These are phyloP conservation scores for Quercus tomentella DNA, from an alignment of 331 rosid species.

Conservation along the genomic window DNA sequence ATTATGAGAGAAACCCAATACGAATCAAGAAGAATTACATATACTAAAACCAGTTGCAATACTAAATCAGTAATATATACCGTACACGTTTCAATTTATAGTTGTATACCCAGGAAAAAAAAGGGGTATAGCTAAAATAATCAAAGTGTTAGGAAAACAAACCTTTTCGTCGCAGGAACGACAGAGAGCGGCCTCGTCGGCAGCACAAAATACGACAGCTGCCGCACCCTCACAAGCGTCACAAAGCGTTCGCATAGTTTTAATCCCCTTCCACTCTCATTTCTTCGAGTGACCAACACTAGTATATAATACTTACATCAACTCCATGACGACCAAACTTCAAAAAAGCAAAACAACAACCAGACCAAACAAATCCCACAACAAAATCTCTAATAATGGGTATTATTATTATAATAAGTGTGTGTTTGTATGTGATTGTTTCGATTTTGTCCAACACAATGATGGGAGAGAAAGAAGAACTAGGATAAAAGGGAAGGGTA, in stretches of 20 bases:
- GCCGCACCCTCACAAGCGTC: constrained; percentile 98
- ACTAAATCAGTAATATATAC: background rate
- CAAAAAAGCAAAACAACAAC: background rate
- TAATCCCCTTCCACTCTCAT: constrained; percentile 54
- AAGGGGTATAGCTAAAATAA: background rate
- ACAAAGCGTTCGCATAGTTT: constrained; percentile 92
- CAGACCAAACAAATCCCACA: background rate
- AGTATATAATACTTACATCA: background rate
- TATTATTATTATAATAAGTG: too few species aligned
- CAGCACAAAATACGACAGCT: constrained; percentile 95
- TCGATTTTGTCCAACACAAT: constrained; percentile 21
- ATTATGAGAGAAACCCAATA: background rate
- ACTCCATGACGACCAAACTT: constrained; percentile 13
- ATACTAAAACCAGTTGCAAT: background rate
- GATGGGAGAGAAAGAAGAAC: constrained; percentile 13
- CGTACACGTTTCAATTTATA: background rate
- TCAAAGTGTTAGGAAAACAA: background rate
- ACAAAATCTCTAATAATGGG: constrained; percentile 27
- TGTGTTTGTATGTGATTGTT: background rate
- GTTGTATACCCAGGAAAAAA: background rate
- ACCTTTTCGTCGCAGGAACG: constrained; percentile 91
- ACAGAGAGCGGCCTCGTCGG: constrained; percentile 98
- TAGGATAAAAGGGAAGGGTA: constrained; percentile 10
- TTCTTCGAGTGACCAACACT: constrained; percentile 26
- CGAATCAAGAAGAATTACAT: background rate